A percentile compares a stretch with the other conserved stretches of the same genome.
phyloP scores from a whole-genome alignment of 805 yeast species.

The Yamadazyma akitaensis region DNA sequence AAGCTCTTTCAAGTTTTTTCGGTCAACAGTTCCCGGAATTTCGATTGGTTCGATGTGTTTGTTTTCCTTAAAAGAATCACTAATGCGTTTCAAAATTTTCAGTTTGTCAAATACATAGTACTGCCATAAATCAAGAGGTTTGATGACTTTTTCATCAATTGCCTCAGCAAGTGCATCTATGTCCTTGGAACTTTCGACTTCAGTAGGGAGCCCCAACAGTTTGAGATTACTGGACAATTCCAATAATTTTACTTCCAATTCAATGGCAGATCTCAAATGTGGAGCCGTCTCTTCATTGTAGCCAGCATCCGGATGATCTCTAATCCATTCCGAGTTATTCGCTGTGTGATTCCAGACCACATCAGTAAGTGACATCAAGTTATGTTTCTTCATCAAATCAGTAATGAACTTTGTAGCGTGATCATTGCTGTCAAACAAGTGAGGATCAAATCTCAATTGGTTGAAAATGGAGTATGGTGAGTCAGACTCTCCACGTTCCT shows the following conservation, averaged over 20 bases:
- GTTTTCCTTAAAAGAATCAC: conserved; percentile 31
- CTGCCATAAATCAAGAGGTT: conserved; percentile 76
- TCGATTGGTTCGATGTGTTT: conserved; percentile 27
- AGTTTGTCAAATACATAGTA: conserved; percentile 69
- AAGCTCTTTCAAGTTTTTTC: conserved; percentile 37
- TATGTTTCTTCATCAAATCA: conserved; percentile 49
- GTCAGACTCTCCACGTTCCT: conserved; percentile 81
- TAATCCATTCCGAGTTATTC: conserved; percentile 80
- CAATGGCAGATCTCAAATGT: conserved; percentile 80
- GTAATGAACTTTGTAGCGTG: conserved; percentile 54
- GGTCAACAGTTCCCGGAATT: conserved; percentile 43
- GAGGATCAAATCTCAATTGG: conserved; percentile 74
- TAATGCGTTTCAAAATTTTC: conserved; percentile 37
- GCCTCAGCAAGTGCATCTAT: conserved; percentile 62
- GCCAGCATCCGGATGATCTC: conserved; percentile 86
- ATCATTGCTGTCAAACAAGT: conserved; percentile 49
- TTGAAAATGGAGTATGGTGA: conserved; percentile 93
- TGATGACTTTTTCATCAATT: conserved; percentile 64
- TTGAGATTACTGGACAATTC: conserved; percentile 60
- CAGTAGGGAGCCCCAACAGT: conserved; percentile 59
- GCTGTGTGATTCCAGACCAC: conserved; percentile 96
- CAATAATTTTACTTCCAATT: conserved; percentile 66
- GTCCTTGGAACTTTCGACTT: conserved; percentile 49
- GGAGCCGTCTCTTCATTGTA: conserved; percentile 87
- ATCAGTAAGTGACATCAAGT: conserved; percentile 79